Evolutionary conservation across 495 filamentous ascomycete genomes (phyloP).

Genomic region (Hapsidospora chrysogenum): DNA sequence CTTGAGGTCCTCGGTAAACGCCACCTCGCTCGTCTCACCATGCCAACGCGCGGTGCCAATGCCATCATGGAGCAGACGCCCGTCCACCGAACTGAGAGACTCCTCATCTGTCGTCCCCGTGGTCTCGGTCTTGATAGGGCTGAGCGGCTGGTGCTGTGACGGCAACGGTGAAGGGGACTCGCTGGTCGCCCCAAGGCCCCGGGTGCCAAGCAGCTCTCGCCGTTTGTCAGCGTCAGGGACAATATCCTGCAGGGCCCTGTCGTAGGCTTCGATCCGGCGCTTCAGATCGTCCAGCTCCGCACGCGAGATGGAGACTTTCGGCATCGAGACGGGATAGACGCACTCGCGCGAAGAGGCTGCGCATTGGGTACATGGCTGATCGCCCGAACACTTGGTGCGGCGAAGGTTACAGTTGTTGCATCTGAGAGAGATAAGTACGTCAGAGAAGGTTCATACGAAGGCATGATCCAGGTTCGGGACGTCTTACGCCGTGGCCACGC

Average conservation of each 20-base stretch:
- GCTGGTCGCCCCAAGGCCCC: not conserved
- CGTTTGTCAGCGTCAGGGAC: conserved; percentile 7
- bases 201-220: conserved; percentile 4
- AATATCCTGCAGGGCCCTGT: conserved; percentile 7
- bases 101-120: conserved; percentile 2
- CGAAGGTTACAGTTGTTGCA: conserved; percentile 28
- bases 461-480: not conserved
- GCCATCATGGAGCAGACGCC: conserved; percentile 16
- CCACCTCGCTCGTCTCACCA: conserved; percentile 21
- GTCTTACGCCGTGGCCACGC: conserved; percentile 16
- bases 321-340: conserved; percentile 13
- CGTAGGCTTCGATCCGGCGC: conserved; percentile 7
- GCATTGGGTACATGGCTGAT: conserved; percentile 19
- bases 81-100: conserved; percentile 6
- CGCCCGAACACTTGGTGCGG: conserved; percentile 25
- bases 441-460: not conserved
- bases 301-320: conserved; percentile 14
- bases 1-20: conserved; percentile 21
- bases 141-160: not conserved
- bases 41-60: conserved; percentile 16
- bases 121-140: conserved; percentile 1
- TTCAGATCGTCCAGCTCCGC: conserved; percentile 13
- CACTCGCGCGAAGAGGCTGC: conserved; percentile 11
- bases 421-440: conserved; percentile 9
- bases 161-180: not conserved